Conservation (phyloP, 495 filamentous ascomycete genomes). For the Tuber aestivum region DNA sequence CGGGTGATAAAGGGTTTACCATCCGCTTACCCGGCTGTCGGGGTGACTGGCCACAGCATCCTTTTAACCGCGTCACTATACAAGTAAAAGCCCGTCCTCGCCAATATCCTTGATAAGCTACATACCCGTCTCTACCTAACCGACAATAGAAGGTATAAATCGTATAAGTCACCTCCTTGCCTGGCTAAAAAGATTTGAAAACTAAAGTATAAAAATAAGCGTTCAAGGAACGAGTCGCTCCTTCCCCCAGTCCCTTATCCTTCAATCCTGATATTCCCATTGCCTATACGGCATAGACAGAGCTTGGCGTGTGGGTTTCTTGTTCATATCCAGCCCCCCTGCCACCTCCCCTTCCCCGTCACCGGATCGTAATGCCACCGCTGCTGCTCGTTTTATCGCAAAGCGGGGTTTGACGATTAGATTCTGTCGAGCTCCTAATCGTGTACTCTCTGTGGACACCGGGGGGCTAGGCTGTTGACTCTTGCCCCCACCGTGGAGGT, state of each 20-base stretch:
- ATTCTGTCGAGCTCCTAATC: background rate
- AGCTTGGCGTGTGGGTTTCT: background rate
- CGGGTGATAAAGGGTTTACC: too few relatives aligned
- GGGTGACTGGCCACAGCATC: too few relatives aligned
- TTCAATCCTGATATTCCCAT: background rate
- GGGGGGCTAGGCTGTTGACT: too few relatives aligned
- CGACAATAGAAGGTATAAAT: background rate
- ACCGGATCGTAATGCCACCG: background rate
- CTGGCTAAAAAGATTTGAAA: background rate
- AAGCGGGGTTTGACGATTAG: background rate
- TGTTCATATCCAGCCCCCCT: background rate
- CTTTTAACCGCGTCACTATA: background rate
- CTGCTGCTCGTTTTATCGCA: background rate
- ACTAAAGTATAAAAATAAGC: background rate
- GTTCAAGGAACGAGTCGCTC: background rate
- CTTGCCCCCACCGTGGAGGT: too few relatives aligned
- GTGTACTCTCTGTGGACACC: background rate
- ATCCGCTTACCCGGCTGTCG: background rate
- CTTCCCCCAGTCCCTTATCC: background rate
- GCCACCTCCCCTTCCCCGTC: background rate
- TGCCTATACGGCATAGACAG: background rate
- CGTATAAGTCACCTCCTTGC: background rate
- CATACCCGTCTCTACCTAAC: background rate
- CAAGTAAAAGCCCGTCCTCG: background rate
- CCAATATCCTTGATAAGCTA: background rate